Evolutionary conservation across 129 eudicot genomes (phyloP), one percentile per base, ranked within the genome.

Genomic region (Escallonia rubra): DNA sequence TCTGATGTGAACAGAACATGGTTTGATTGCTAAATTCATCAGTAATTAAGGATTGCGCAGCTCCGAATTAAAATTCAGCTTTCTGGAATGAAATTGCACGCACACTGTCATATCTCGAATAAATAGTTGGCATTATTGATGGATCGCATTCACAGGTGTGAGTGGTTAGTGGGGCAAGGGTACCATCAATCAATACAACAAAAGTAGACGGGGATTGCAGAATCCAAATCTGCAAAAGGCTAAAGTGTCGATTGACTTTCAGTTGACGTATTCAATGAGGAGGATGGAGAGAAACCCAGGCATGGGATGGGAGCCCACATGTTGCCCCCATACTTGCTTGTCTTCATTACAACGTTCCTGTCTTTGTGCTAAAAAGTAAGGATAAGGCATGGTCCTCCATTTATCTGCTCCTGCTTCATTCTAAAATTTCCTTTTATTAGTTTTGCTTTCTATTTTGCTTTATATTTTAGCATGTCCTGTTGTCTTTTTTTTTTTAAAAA

Each of bases 271-370:
- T 70, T 70, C 75, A 70, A 70, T 40, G 48, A 13, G 11, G 43
- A 23, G 16, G 11, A 45, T 23, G n/a, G 40, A 2, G 39, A 46
- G 38, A 49, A 59, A 70, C 6, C 13, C 9, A 50, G 12, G 8
- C 14, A 72, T 41, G 38, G 41, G 49, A 63, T 63, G 76, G 1
- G 34, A 23, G 68, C 68, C 56, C 69, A 71, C 51, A 47, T 47
- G 10, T 47, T 10, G 51, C 51, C 55, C 55, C 55, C 10, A 8
- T 62, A 63, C 69, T 49, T 12, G 23, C 61, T 72, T 45, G 57
- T 58, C 58, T 16, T 57, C 43, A 57, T 23, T 7, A 40, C 10
- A 7, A 7, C 6, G 41, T 62, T 50, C 10, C 6, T 71, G 4
- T 41, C 41, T 11, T 8, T 7, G 45, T 6, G 0, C 41, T 0